phyloP scores from a whole-genome alignment of 1,284 basidiomycete genomes.

The Pseudozyma sp. region DNA sequence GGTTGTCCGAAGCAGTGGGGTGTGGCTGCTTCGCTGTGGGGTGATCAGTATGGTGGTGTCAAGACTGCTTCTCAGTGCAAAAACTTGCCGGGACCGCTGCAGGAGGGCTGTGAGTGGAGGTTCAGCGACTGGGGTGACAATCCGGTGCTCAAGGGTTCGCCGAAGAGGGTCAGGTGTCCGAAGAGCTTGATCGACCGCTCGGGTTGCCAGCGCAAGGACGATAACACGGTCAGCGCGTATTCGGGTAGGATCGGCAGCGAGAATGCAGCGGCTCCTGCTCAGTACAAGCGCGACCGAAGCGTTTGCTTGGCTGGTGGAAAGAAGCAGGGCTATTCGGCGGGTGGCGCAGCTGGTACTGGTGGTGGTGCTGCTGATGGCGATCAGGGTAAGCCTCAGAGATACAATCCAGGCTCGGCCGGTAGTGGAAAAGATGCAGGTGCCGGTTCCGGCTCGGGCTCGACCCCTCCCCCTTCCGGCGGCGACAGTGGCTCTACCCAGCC shows the following conservation, averaged over 20 bases:
- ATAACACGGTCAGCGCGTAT: slow-evolving; percentile 19
- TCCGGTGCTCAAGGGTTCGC: slow-evolving; percentile 20
- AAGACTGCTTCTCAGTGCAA: slow-evolving; percentile 3
- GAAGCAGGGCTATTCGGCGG: slow-evolving; percentile 4
- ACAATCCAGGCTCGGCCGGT: neutral
- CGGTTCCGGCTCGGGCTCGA: neutral
- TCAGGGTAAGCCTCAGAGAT: neutral
- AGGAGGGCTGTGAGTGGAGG: slow-evolving; percentile 37
- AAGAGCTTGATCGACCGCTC: slow-evolving; percentile 43
- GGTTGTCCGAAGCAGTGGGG: slow-evolving; percentile 40
- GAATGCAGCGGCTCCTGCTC: slow-evolving; percentile 9
- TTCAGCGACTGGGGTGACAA: slow-evolving; percentile 40
- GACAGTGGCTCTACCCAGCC: too few relatives aligned
- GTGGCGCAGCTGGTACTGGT: neutral
- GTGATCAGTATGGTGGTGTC: slow-evolving; percentile 28
- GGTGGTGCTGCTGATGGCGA: neutral
- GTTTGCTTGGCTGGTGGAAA: slow-evolving; percentile 28
- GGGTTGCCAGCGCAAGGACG: slow-evolving; percentile 50
- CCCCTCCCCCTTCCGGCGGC: too few relatives aligned
- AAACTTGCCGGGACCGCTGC: slow-evolving; percentile 26
- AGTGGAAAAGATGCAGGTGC: too few relatives aligned
- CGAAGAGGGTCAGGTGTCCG: slow-evolving; percentile 37
- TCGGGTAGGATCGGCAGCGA: slow-evolving; percentile 16
- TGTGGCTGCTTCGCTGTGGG: slow-evolving; percentile 14
- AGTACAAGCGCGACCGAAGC: slow-evolving; percentile 42